Base-by-base conservation (phyloP, 192 early-diverging fungal genomes). In the Lunasporangiospora selenospora region DNA sequence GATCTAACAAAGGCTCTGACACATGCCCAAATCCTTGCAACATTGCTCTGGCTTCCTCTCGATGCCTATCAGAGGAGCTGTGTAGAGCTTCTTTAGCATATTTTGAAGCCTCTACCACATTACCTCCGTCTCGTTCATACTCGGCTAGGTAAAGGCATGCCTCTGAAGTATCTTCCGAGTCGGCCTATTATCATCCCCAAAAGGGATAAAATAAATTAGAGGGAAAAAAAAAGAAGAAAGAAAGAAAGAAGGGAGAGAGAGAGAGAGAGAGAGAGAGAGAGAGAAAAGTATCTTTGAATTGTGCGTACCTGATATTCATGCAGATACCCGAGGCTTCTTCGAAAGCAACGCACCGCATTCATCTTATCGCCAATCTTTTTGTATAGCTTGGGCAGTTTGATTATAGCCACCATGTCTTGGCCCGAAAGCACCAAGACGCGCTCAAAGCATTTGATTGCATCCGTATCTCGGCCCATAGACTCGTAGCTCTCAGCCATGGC, bases 401-500 rank as follows among this genome's bases (percentile, higher is more conserved):
- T 55, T 21, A 81, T 65, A 3, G 83, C 82, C 30, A 75, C 34
- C 5, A 67, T 67, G 45, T 82, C 83, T 26, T 62, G 76, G 21
- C 92, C 89, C 6, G 81, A 80, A 32, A 81, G 83, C 11, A 67
- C 39, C 21, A 93, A 69, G n/a, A 89, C 89, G 13, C 88, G 82
- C 21, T 89, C 81, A 54, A 86, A 89, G 78, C 88, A 90, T 36
- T 81, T 80, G n/a, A 90, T 78, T 7, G 92, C 89, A 27, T 87
- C 77, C 3, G 39, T 24, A 23, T 71, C 54, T 38, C 80, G 70
- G 6, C 52, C 53, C 10, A 77, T 29, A 15, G 63, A 58, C 60
- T 93, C 87, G 62, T 89, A 90, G 67, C 86, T 87, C 33, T 77
- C 77, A 11, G 80, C 92, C 53, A 95, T 76, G 10, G 85, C 85